Conservation (phyloP, 2,329 filamentous ascomycete species). For the Aspergillus ibericus region DNA sequence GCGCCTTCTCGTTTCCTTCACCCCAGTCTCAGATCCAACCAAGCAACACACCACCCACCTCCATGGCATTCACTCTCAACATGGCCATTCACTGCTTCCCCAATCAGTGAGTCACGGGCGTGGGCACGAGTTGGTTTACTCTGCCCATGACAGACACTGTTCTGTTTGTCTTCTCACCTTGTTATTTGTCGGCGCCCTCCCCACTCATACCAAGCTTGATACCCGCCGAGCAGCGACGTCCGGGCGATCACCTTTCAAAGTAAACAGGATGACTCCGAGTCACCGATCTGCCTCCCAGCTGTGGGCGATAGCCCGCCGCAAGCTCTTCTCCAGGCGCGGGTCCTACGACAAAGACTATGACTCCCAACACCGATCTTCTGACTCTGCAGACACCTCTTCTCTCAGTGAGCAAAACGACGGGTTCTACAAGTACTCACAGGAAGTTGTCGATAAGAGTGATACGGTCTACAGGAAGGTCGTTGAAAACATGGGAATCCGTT, state of each 20-base stretch:
- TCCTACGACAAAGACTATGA: slow-evolving; percentile 4
- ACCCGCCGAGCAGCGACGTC: neutral
- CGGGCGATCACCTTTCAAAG: neutral
- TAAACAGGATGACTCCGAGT: slow-evolving; percentile 6
- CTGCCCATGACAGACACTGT: neutral
- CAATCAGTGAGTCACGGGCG: neutral
- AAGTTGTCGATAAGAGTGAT: slow-evolving; percentile 10
- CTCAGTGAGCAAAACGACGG: slow-evolving; percentile 20
- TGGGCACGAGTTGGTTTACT: neutral
- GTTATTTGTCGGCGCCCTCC: neutral
- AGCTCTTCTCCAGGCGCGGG: slow-evolving; percentile 18
- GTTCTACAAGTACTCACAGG: slow-evolving; percentile 26
- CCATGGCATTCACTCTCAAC: neutral
- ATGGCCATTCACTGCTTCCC: neutral
- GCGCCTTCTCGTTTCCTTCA: neutral
- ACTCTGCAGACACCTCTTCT: slow-evolving; percentile 4
- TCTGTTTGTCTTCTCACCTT: neutral
- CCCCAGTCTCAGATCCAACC: neutral
- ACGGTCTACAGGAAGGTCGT: slow-evolving; percentile 4
- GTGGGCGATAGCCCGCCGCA: slow-evolving; percentile 17
- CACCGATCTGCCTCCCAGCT: slow-evolving; percentile 18
- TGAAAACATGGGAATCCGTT: slow-evolving; percentile 5
- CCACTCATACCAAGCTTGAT: neutral
- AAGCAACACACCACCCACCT: neutral
- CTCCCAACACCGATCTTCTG: slow-evolving; percentile 1